phyloP scores from a whole-genome alignment of 2,329 filamentous ascomycete genomes.

The Paecilomyces niveus region DNA sequence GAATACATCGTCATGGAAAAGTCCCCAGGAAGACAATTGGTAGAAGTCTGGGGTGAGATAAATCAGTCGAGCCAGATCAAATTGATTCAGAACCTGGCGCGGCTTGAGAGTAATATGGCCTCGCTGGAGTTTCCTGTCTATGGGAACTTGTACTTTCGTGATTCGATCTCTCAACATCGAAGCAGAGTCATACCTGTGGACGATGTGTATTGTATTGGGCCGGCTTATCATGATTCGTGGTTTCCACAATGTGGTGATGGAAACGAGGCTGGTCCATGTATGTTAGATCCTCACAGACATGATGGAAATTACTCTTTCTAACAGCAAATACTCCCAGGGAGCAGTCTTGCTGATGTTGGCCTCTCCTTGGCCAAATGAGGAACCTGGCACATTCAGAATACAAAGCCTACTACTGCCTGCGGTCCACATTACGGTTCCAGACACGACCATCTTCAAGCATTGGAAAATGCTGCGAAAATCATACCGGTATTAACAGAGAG shows the following conservation, averaged over 20 bases:
- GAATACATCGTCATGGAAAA: constrained; percentile 33
- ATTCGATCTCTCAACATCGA: constrained; percentile 1
- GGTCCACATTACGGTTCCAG: constrained; percentile 10
- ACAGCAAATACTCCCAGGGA: constrained; percentile 4
- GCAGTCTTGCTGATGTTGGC: constrained; percentile 6
- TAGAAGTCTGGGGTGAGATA: constrained; percentile 23
- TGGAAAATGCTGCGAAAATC: constrained; percentile 3
- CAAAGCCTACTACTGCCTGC: constrained; percentile 3
- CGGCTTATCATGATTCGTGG: constrained; percentile 5
- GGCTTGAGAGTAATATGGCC: constrained; percentile 17
- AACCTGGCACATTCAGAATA: constrained; percentile 5
- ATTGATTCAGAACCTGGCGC: constrained; percentile 20
- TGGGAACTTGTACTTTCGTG: constrained; percentile 24
- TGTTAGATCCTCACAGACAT: neutral
- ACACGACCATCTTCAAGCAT: constrained; percentile 5
- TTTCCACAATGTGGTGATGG: constrained; percentile 7
- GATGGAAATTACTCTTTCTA: neutral
- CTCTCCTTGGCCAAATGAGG: constrained; percentile 5
- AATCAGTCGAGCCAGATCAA: constrained; percentile 12
- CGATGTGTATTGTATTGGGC: constrained; percentile 10
- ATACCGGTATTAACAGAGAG: constrained; percentile 3
- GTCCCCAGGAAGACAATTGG: constrained; percentile 18
- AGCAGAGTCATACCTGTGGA: constrained; percentile 4
- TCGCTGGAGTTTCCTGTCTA: constrained; percentile 17
- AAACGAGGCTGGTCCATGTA: constrained; percentile 11